Conservation (phyloP, 495 filamentous ascomycete species). For the Penicillium nucicola region DNA sequence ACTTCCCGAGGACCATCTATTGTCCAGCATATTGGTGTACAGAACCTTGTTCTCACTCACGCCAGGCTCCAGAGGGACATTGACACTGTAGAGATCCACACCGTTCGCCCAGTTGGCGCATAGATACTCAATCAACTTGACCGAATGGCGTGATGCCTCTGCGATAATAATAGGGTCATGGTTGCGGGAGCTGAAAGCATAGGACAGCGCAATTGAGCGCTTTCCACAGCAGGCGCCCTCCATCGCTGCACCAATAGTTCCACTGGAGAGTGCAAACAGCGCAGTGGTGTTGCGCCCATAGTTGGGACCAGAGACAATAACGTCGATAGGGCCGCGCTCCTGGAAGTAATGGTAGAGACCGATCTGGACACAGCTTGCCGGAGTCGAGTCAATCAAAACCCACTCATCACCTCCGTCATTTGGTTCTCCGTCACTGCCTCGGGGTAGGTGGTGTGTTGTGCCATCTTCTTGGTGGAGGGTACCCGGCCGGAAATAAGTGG, state of each 20-base stretch:
- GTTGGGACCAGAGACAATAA: conserved; percentile 89
- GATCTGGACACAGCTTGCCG: conserved; percentile 85
- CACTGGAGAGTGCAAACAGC: conserved; percentile 82
- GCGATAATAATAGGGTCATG: conserved; percentile 77
- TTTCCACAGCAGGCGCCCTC: conserved; percentile 84
- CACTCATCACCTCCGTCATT: conserved; percentile 70
- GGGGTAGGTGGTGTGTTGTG: conserved; percentile 55
- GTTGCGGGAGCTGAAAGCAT: conserved; percentile 78
- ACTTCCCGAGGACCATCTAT: conserved; percentile 77
- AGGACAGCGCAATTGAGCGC: conserved; percentile 77
- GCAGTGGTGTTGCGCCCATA: conserved; percentile 94
- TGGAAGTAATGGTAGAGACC: conserved; percentile 85
- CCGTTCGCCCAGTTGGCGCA: conserved; percentile 67
- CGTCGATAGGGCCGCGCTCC: conserved; percentile 71
- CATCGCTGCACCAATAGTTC: conserved; percentile 87
- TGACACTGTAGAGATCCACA: conserved; percentile 82
- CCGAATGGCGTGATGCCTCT: conserved; percentile 65
- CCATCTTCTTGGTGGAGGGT: conserved; percentile 64
- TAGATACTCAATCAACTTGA: conserved; percentile 75
- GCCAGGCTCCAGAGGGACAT: conserved; percentile 74
- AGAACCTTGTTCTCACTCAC: conserved; percentile 66
- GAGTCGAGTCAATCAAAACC: conserved; percentile 87
- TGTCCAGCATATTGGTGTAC: conserved; percentile 82
- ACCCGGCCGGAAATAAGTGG: conserved; percentile 79
- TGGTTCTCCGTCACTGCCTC: conserved; percentile 61